Evolutionary conservation across 2,329 filamentous ascomycete species (phyloP), one percentile per base, ranked within the genome.

Genomic region (Ascosphaera pollenicola): DNA sequence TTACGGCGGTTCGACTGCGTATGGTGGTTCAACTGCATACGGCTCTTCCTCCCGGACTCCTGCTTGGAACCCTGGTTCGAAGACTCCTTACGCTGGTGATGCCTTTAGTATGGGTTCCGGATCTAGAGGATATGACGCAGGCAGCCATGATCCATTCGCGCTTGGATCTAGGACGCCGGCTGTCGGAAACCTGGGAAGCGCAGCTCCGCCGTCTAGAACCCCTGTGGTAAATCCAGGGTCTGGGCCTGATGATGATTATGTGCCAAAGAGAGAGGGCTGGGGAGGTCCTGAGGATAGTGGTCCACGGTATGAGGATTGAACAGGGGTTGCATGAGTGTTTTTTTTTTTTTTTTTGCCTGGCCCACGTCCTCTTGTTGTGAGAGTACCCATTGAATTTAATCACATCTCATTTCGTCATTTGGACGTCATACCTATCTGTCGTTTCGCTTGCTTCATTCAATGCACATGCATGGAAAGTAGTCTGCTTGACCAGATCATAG

Each of bases 121-220:
- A 40, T 66, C 69, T 41, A 76, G 77, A 73, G 24, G 24, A 13
- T 13, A 28, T 28, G 24, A 28, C 13, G 50, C 78, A 72, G 10
- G 75, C 69, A 35, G 78, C 67, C 39, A 83, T 39, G 75, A 78
- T 42, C 63, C 68, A 24, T 81, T 78, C 63, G 71, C 64, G 11
- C 64, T 69, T 3, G 73, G 78, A 5, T 78, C 77, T 21, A 81
- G 85, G 55, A 91, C 83, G 1, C 84, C 84, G 2, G 75, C 72
- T 1, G 84, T 79, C 52, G 69, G 66, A 50, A 69, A 65, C 39
- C 63, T 41, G 35, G 54, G 53, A 2, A 40, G 47, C 36, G 54
- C 55, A 15, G 54, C 55, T 37, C 60, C 58, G 3, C 58, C 58
- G 19, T 56, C 56, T 5, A 55, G 54, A 24, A 40, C 24, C 7